These are phyloP conservation scores for Thielaviopsis cerberus DNA, from an alignment of 2,329 filamentous ascomycete species.

Conservation along the genomic window DNA sequence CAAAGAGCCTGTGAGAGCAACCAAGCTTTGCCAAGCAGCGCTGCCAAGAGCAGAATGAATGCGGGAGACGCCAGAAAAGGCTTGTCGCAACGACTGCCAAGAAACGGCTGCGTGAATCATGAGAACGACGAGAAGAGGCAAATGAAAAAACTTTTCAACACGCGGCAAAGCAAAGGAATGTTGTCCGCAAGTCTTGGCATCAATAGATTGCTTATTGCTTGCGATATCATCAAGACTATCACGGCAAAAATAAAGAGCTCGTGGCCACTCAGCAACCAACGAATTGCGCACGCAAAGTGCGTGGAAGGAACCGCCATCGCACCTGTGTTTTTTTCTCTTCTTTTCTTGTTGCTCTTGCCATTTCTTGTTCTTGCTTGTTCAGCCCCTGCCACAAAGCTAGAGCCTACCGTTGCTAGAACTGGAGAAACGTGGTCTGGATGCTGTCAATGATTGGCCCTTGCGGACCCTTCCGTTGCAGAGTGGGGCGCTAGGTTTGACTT, in stretches of 20 bases:
- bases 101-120: background rate
- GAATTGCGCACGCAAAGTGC: background rate
- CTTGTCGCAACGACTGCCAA: background rate
- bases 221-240: too few species aligned
- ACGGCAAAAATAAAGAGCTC: background rate
- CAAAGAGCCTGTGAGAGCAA: constrained; percentile 12
- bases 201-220: background rate
- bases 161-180: background rate
- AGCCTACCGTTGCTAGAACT: background rate
- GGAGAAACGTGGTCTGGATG: constrained; percentile 1
- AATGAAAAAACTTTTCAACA: background rate
- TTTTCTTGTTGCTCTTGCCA: background rate
- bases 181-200: background rate
- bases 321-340: background rate
- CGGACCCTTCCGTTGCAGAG: background rate
- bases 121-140: too few species aligned
- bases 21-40: background rate
- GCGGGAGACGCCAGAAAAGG: background rate
- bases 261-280: background rate
- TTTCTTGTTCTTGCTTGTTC: background rate
- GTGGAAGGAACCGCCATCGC: background rate
- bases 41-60: background rate
- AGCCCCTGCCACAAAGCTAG: background rate
- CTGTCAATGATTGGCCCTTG: background rate
- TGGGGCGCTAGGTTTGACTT: constrained; percentile 1